These are phyloP conservation scores for Nectriaceae sp. DNA, from an alignment of 2,329 filamentous ascomycete species.

Conservation along the genomic window DNA sequence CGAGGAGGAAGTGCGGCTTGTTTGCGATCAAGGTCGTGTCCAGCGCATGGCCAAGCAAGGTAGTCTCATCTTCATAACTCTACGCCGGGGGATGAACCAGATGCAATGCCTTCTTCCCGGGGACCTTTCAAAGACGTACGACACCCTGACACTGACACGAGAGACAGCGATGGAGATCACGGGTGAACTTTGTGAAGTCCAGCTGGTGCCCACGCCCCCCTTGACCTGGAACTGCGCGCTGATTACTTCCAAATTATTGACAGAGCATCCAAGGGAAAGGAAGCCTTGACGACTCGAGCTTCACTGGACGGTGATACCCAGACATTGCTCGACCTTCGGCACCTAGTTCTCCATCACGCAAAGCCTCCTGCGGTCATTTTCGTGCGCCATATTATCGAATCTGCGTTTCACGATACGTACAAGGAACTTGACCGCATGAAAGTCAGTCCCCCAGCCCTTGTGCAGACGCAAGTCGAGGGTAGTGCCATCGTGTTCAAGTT, in stretches of 20 bases:
- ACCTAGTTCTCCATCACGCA: constrained; percentile 84
- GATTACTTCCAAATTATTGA: constrained; percentile 85
- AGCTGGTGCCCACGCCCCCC: constrained; percentile 74
- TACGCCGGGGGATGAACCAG: constrained; percentile 75
- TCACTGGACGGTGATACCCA: constrained; percentile 57
- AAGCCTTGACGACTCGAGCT: constrained; percentile 83
- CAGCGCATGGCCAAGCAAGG: constrained; percentile 82
- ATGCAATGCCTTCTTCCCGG: constrained; percentile 64
- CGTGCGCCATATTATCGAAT: constrained; percentile 78
- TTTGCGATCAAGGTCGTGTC: constrained; percentile 80
- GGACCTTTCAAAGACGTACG: constrained; percentile 86
- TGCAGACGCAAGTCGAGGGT: constrained; percentile 94
- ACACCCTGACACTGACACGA: constrained; percentile 80
- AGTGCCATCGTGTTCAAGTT: constrained; percentile 89
- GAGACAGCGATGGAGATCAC: constrained; percentile 85
- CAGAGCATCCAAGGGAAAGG: constrained; percentile 80
- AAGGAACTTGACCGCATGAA: constrained; percentile 77
- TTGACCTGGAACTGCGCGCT: constrained; percentile 84
- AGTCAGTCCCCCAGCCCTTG: constrained; percentile 85
- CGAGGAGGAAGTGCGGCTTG: constrained; percentile 48
- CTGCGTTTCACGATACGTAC: constrained; percentile 78
- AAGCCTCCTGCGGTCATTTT: constrained; percentile 83
- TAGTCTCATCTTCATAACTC: constrained; percentile 79
- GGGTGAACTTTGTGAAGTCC: constrained; percentile 82
- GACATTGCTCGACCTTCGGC: constrained; percentile 74